Conservation (phyloP, 768 basidiomycete genomes). For the Bullera alba region DNA sequence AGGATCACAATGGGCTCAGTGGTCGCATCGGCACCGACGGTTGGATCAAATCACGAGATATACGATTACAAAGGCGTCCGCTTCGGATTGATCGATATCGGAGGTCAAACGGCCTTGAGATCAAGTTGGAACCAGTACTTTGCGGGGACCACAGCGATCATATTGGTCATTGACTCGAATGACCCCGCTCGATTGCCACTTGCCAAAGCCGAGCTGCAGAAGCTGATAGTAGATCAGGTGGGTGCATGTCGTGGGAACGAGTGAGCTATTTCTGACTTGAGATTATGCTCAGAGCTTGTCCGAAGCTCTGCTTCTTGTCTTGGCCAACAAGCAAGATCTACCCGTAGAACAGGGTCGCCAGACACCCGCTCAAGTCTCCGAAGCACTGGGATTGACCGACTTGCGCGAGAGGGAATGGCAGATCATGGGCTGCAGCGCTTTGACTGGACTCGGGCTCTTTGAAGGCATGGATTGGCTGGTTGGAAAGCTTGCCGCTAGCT, state of each 20-base stretch:
- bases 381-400: conserved; percentile 42
- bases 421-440: conserved; percentile 43
- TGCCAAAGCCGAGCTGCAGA: conserved; percentile 42
- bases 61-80: conserved; percentile 47
- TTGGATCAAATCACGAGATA: conserved; percentile 45
- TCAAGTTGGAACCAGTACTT: conserved; percentile 45
- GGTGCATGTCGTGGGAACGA: conserved; percentile 1
- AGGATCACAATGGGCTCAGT: conserved; percentile 45
- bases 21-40: conserved; percentile 45
- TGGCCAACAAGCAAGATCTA: conserved; percentile 46
- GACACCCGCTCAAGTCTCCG: conserved; percentile 44
- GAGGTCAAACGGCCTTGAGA: conserved; percentile 43
- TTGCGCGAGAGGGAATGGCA: conserved; percentile 45
- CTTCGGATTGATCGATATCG: conserved; percentile 45
- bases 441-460: conserved; percentile 38
- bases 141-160: conserved; percentile 39
- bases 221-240: conserved; percentile 42
- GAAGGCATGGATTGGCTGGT: conserved; percentile 46
- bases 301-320: conserved; percentile 38
- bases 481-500: conserved; percentile 32
- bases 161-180: conserved; percentile 45
- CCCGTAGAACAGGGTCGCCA: conserved; percentile 33
- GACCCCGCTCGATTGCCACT: conserved; percentile 37
- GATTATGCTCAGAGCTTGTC: conserved; percentile 5
- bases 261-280: neutral